Percentiles rank a stretch among this genome's conserved stretches.
These are phyloP conservation scores for Patellifolia procumbens DNA, from an alignment of 179 eudicot species.

Conservation along the genomic window DNA sequence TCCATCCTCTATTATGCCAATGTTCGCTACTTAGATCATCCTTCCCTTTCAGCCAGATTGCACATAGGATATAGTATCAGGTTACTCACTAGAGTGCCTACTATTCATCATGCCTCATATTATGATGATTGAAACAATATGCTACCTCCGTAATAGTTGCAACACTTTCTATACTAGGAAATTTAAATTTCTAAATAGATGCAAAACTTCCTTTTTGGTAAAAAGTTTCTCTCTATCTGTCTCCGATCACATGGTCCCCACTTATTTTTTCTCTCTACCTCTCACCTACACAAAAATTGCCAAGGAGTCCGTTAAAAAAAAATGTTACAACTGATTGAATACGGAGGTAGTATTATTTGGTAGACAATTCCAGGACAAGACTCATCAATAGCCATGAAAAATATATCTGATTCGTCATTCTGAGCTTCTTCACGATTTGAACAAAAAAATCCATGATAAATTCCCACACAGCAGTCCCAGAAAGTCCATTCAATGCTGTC, in stretches of 20 bases:
- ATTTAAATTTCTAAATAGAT: no score
- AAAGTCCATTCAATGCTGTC: background rate
- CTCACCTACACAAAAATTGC: no score
- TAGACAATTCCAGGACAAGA: background rate
- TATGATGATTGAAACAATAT: background rate
- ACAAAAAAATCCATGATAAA: background rate
- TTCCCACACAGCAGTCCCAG: background rate
- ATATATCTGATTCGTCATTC: background rate
- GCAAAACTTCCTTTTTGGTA: no score
- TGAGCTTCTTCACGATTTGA: background rate
- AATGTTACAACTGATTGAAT: no score
- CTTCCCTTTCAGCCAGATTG: background rate
- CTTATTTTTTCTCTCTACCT: no score
- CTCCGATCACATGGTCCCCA: no score
- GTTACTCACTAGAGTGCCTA: background rate
- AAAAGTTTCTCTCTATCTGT: no score
- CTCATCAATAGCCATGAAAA: background rate
- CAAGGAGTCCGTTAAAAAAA: no score
- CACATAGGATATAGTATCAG: background rate
- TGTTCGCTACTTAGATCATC: background rate
- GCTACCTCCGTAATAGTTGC: no score
- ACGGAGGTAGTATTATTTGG: no score
- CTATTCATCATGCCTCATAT: no score
- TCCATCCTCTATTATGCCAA: background rate
- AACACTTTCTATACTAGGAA: no score